phyloP scores from a whole-genome alignment of 129 eudicot genomes.

The Arctium minus region DNA sequence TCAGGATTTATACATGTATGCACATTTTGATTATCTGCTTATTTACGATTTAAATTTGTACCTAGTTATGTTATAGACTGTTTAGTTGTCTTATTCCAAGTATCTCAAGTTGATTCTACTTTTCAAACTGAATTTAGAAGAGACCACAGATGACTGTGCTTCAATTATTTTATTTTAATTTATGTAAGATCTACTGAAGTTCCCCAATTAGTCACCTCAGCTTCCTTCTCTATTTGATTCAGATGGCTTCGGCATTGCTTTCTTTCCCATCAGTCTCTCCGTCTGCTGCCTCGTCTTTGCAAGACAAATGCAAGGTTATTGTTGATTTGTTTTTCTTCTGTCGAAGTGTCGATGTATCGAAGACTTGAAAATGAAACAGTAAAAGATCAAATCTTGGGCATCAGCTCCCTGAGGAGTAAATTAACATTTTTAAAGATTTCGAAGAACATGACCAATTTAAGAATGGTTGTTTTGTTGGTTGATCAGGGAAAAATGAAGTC shows the following conservation, averaged over 20 bases:
- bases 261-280: conserved; percentile 39
- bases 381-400: not conserved
- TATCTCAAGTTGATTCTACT: not conserved
- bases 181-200: not conserved
- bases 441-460: not conserved
- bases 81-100: not conserved
- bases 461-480: conserved; percentile 13
- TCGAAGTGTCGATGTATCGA: not conserved
- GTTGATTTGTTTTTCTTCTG: not conserved
- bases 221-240: conserved; percentile 9
- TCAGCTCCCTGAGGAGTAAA: not conserved
- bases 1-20: not conserved
- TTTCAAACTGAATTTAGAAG: not conserved
- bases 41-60: not conserved
- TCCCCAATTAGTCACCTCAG: not conserved
- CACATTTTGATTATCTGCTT: not conserved
- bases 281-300: conserved; percentile 32
- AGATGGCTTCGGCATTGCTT: conserved; percentile 55
- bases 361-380: not conserved
- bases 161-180: not conserved
- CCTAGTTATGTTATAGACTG: not conserved
- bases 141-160: not conserved
- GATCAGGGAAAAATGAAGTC: conserved; percentile 43
- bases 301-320: conserved; percentile 49
- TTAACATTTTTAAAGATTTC: not conserved